Percentiles rank a stretch among this genome's conserved stretches.
These are phyloP conservation scores for Umbelopsis sp. DNA, from an alignment of 192 early-diverging fungal genomes.

Conservation along the genomic window DNA sequence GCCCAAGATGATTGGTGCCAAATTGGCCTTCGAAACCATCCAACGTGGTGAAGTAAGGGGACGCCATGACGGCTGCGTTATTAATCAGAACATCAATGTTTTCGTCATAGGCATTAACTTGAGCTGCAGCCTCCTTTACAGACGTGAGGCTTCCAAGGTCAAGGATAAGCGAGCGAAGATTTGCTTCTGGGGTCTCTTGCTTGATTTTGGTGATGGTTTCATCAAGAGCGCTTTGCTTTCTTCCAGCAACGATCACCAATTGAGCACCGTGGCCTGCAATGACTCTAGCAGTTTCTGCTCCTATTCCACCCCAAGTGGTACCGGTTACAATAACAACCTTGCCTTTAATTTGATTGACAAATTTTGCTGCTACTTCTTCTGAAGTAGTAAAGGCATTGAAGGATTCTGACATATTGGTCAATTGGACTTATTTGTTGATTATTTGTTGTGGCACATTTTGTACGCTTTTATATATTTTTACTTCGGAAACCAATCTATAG, in stretches of 20 bases:
- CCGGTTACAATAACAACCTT: slow-evolving; percentile 7
- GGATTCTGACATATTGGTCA: neutral
- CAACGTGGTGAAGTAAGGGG: neutral
- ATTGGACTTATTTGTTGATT: neutral
- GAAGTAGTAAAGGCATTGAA: neutral
- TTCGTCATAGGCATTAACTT: slow-evolving; percentile 5
- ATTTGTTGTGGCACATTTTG: neutral
- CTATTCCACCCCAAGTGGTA: slow-evolving; percentile 7
- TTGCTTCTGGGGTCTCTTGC: slow-evolving; percentile 11
- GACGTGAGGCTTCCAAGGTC: slow-evolving; percentile 16
- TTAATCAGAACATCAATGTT: slow-evolving; percentile 36
- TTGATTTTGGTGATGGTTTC: slow-evolving; percentile 12
- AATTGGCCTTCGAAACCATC: slow-evolving; percentile 27
- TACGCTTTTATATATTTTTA: no score
- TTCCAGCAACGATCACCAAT: slow-evolving; percentile 13
- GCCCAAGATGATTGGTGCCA: slow-evolving; percentile 28
- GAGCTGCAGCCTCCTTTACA: slow-evolving; percentile 1
- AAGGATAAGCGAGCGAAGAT: neutral
- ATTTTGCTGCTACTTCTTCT: neutral
- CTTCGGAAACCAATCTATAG: no score
- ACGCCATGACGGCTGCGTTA: slow-evolving; percentile 34
- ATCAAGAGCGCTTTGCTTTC: slow-evolving; percentile 3
- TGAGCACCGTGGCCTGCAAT: neutral
- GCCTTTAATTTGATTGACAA: neutral
- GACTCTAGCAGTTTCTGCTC: neutral